These are phyloP conservation scores for Alternaria atra DNA, from an alignment of 2,329 filamentous ascomycete species.

Conservation along the genomic window DNA sequence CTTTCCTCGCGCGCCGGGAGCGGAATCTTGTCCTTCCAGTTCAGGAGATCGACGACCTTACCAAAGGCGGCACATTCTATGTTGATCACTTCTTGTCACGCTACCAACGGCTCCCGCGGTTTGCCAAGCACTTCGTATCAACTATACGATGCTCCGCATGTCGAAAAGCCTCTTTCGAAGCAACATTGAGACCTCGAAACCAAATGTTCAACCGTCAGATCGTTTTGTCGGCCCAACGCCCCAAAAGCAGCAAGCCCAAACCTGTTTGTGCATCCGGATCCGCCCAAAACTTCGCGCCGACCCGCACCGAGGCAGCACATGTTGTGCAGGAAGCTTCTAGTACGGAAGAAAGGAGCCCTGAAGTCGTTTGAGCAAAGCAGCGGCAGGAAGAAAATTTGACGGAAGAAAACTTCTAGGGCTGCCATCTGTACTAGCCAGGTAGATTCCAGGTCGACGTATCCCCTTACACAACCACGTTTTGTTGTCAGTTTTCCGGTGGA, in stretches of 20 bases:
- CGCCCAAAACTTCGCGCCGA: constrained; percentile 1
- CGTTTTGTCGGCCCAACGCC: neutral
- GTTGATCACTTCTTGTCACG: neutral
- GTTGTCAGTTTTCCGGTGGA: neutral
- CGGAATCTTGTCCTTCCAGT: constrained; percentile 6
- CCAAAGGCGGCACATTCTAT: neutral
- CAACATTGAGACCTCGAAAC: neutral
- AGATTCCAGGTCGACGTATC: neutral
- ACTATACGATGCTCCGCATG: neutral
- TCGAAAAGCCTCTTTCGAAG: neutral
- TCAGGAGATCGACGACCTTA: constrained; percentile 4
- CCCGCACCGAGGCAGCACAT: constrained; percentile 11
- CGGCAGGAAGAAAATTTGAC: constrained; percentile 3
- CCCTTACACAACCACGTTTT: neutral
- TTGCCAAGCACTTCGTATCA: constrained; percentile 1
- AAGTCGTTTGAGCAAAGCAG: neutral
- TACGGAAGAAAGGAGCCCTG: constrained; percentile 3
- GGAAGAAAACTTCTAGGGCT: neutral
- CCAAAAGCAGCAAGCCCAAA: neutral
- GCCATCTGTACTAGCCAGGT: neutral
- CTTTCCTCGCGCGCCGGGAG: constrained; percentile 2
- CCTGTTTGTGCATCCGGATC: neutral
- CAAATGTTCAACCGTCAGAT: neutral
- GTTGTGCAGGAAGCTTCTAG: constrained; percentile 10
- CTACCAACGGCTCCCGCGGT: constrained; percentile 2